Base-by-base conservation (phyloP, 345 rosid genomes). In the Eucalyptus grandis region DNA sequence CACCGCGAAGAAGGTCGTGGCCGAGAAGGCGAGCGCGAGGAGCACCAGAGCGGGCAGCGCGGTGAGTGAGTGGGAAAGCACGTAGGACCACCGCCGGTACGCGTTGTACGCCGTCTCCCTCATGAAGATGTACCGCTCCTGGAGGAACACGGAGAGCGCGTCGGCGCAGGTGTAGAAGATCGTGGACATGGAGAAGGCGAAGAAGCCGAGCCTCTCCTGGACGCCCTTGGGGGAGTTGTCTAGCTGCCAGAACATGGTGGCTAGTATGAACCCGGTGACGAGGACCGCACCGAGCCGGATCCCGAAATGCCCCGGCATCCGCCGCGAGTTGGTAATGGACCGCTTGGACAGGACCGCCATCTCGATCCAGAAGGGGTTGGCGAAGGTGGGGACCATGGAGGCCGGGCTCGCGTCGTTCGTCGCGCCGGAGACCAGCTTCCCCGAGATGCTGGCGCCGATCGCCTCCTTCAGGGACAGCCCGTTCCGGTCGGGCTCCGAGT, bases 151-250 rank as follows among this genome's bases (percentile, higher is more conserved):
- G 0, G 99, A 99, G 6, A 98, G 95, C 8, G 99, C 98, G 14
- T 98, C 99, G 5, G 98, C 98, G 89, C 99, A 98, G 10, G 99
- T 96, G 95, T 98, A 98, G 95, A 95, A 97, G 47, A 97, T 97
- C 4, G 99, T 98, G 1, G 99, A 98, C 98, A 98, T 96, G 3
- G 99, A 99, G 89, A 98, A 97, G 3, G 99, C 98, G 91, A 98
- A 93, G 91, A 97, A 96, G 22, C 99, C 99, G 56, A 98, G 40
- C 31, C 99, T 91, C 86, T 98, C 99, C 90, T 96, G 98, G 8
- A 95, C 95, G 1, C 99, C 99, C 92, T 94, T 96, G 0, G 99
- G 99, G 9, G 99, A 98, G 89, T 91, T 92, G 51, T 97, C 99
- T 15, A 98, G 95, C 83, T 91, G 92, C 99, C 99, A 97, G 83